Conservation (phyloP, 441 rosid species). For the Jatropha podagrica region DNA sequence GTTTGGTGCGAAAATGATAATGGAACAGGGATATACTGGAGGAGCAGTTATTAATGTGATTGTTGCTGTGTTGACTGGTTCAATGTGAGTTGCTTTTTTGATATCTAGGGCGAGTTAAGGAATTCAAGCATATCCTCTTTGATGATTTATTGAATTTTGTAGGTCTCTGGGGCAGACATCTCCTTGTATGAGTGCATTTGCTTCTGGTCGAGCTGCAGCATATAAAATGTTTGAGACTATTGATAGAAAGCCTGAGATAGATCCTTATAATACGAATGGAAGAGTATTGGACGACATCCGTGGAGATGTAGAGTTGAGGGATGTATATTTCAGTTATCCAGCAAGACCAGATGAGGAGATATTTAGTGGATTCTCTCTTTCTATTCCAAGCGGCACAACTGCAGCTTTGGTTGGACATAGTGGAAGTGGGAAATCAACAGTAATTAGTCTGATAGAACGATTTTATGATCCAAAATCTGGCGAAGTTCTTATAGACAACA, state of each 20-base stretch:
- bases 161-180: conserved; percentile 89
- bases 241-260: conserved; percentile 68
- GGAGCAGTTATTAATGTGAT: conserved; percentile 75
- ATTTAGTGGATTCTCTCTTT: conserved; percentile 68
- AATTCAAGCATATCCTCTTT: neutral
- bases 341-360: conserved; percentile 74
- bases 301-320: conserved; percentile 67
- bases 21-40: conserved; percentile 65
- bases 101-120: neutral
- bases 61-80: conserved; percentile 70
- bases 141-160: neutral
- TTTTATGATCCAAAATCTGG: conserved; percentile 81
- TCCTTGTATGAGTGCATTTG: conserved; percentile 70
- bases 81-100: conserved; percentile 47
- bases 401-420: conserved; percentile 83
- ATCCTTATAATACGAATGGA: conserved; percentile 55
- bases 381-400: conserved; percentile 59
- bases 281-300: conserved; percentile 45
- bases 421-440: conserved; percentile 88
- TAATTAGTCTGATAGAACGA: conserved; percentile 68
- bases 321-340: conserved; percentile 64
- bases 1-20: conserved; percentile 73
- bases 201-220: conserved; percentile 84
- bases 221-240: conserved; percentile 87
- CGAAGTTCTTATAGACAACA: conserved; percentile 73